phyloP scores from a whole-genome alignment of 2,329 filamentous ascomycete genomes.

The Exophiala sideris region DNA sequence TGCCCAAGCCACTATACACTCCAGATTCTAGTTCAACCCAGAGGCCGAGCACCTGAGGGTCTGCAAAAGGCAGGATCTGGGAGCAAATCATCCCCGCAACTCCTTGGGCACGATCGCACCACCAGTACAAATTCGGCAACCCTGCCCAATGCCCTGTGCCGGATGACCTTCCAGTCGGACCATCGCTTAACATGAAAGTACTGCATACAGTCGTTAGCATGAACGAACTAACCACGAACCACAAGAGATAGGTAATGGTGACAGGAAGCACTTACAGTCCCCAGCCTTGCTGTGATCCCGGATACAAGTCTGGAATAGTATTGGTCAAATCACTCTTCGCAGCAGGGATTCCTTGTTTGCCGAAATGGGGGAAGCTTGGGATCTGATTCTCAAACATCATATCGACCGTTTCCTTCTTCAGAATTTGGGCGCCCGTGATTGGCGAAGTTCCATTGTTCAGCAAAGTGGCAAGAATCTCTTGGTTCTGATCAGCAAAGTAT shows the following conservation, averaged over 20 bases:
- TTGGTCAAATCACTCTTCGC: constrained; percentile 52
- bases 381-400: constrained; percentile 65
- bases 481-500: background rate
- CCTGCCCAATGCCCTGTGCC: constrained; percentile 58
- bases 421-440: constrained; percentile 52
- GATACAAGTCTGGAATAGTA: constrained; percentile 52
- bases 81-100: constrained; percentile 24
- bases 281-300: constrained; percentile 60
- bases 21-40: constrained; percentile 26
- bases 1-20: constrained; percentile 13
- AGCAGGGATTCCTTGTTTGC: constrained; percentile 43
- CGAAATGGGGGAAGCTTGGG: constrained; percentile 52
- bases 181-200: constrained; percentile 52
- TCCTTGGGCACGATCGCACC: constrained; percentile 55
- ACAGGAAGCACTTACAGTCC: constrained; percentile 44
- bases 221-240: background rate
- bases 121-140: constrained; percentile 60
- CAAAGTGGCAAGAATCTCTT: constrained; percentile 57
- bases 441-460: constrained; percentile 64
- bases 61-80: constrained; percentile 27
- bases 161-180: constrained; percentile 50
- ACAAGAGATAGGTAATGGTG: background rate
- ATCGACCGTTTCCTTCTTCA: constrained; percentile 58
- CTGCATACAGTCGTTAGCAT: background rate
- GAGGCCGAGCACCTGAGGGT: constrained; percentile 22